These are phyloP conservation scores for Saccharum officinarum DNA, from an alignment of 176 grass and related monocot genomes.

Conservation along the genomic window DNA sequence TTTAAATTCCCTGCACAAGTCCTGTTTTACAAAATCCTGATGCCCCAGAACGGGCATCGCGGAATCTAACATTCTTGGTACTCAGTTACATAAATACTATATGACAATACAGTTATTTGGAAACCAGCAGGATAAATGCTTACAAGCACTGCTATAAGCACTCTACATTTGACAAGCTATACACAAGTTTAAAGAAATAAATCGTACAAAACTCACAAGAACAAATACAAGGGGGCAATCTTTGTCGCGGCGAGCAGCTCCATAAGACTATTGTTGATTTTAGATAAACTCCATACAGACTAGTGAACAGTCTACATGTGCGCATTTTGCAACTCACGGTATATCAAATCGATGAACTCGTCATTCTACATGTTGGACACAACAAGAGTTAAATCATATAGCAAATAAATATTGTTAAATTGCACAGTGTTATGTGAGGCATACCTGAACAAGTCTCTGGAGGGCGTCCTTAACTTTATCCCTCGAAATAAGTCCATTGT, in stretches of 20 bases:
- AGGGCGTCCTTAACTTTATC: slow-evolving; percentile 75
- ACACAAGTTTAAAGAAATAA: slow-evolving; percentile 38
- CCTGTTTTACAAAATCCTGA: slow-evolving; percentile 11
- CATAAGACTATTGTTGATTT: background rate
- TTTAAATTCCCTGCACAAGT: background rate
- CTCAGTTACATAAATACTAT: slow-evolving; percentile 30
- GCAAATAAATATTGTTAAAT: background rate
- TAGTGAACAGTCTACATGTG: slow-evolving; percentile 40
- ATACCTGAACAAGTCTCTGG: slow-evolving; percentile 79
- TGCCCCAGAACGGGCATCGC: background rate
- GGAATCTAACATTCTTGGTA: background rate
- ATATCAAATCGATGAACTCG: slow-evolving; percentile 73
- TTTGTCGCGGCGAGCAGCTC: background rate
- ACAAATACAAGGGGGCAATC: background rate
- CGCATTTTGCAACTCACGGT: slow-evolving; percentile 55
- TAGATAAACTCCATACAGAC: slow-evolving; percentile 15
- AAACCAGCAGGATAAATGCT: slow-evolving; percentile 19
- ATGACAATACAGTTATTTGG: slow-evolving; percentile 2
- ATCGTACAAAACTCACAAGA: slow-evolving; percentile 34
- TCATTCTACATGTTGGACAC: slow-evolving; percentile 48
- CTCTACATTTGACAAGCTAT: slow-evolving; percentile 41
- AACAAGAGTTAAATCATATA: slow-evolving; percentile 12
- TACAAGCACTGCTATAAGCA: slow-evolving; percentile 23
- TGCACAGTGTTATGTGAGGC: background rate
- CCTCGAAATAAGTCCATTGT: slow-evolving; percentile 59